Percentiles rank a stretch among this genome's conserved stretches.
These are phyloP conservation scores for Pelagomonas calceolata DNA, from an alignment of 108 stramenopile genomes.

Conservation along the genomic window DNA sequence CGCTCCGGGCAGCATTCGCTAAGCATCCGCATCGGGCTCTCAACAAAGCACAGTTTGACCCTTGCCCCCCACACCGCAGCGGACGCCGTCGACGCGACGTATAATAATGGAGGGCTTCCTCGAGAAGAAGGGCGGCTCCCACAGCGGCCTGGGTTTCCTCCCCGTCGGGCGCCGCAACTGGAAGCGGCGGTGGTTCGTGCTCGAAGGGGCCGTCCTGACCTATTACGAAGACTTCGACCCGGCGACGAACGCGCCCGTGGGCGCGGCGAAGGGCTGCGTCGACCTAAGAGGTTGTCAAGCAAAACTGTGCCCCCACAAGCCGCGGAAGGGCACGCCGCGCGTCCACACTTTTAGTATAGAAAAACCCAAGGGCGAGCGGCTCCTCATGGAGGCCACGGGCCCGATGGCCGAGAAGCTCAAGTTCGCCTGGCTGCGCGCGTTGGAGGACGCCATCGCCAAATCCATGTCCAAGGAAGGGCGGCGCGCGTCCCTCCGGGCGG, in stretches of 20 bases:
- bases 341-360: too few relatives aligned
- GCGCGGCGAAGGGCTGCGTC: conserved; percentile 8
- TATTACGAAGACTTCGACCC: conserved; percentile 16
- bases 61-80: too few relatives aligned
- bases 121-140: too few relatives aligned
- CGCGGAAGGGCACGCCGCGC: not conserved
- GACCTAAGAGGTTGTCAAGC: not conserved
- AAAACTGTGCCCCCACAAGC: not conserved
- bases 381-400: conserved; percentile 7
- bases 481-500: too few relatives aligned
- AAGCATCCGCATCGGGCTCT: too few relatives aligned
- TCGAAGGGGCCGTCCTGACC: not conserved
- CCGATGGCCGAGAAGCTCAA: conserved; percentile 11
- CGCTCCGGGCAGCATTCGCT: too few relatives aligned
- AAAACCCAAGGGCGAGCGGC: conserved; percentile 1
- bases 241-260: not conserved
- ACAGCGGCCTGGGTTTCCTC: too few relatives aligned
- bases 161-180: not conserved
- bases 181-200: conserved; percentile 11
- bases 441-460: not conserved
- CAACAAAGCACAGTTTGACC: too few relatives aligned
- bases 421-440: conserved; percentile 6
- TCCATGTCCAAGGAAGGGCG: too few relatives aligned
- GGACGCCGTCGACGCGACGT: too few relatives aligned
- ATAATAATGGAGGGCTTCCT: too few relatives aligned